Evolutionary conservation across 1,284 basidiomycete species (phyloP).

Genomic region (Ceratorhiza oryzae-sativae): DNA sequence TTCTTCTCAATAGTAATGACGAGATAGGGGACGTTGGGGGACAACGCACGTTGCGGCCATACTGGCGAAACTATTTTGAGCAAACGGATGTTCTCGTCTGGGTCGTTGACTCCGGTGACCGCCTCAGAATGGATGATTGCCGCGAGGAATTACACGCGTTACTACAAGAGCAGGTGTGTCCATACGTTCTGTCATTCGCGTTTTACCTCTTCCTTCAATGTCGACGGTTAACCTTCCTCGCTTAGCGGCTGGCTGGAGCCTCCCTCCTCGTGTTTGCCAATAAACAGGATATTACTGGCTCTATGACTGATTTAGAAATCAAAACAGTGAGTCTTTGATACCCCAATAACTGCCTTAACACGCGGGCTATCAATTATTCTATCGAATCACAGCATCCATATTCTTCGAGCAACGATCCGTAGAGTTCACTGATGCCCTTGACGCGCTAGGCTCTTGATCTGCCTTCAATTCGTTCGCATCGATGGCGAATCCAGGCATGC

Average conservation of each 20-base stretch:
- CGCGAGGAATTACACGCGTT: conserved; percentile 85
- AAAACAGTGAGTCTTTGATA: conserved; percentile 65
- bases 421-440: not conserved
- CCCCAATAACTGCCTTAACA: not conserved
- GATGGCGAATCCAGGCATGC: conserved; percentile 91
- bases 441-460: conserved; percentile 73
- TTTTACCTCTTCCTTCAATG: not conserved
- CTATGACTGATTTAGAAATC: conserved; percentile 85
- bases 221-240: no score
- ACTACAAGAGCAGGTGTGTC: conserved; percentile 89
- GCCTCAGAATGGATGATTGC: conserved; percentile 88
- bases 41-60: conserved; percentile 92
- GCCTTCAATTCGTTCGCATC: conserved; percentile 78
- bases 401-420: not conserved
- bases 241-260: conserved; percentile 88
- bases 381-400: not conserved
- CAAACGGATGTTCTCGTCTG: conserved; percentile 98
- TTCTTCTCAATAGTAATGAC: not conserved
- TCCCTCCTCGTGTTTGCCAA: conserved; percentile 98
- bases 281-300: conserved; percentile 94
- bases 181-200: not conserved
- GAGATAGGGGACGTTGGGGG: conserved; percentile 95
- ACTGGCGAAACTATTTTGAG: conserved; percentile 99
- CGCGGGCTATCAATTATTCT: not conserved
- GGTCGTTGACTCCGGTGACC: conserved; percentile 97